phyloP scores from a whole-genome alignment of 208 protist genomes.

The Crithidia thermophila region DNA sequence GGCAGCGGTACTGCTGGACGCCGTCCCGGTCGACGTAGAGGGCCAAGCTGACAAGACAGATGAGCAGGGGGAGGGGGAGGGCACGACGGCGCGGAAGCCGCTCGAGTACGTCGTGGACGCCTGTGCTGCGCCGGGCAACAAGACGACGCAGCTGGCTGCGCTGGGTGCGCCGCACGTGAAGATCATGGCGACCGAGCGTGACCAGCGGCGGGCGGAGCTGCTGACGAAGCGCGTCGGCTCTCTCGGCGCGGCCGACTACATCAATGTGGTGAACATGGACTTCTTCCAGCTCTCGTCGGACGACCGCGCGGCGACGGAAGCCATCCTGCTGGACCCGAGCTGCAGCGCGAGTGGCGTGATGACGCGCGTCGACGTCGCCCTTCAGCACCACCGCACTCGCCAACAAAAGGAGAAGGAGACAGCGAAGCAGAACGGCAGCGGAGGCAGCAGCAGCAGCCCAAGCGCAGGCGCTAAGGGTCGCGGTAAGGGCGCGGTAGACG shows the following conservation, averaged over 20 bases:
- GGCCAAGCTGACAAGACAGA: too few relatives aligned
- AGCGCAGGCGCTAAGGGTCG: background rate
- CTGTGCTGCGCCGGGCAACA: slow-evolving; percentile 93
- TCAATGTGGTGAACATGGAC: slow-evolving; percentile 87
- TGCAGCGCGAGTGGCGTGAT: slow-evolving; percentile 92
- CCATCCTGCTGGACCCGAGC: slow-evolving; percentile 92
- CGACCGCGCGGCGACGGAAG: slow-evolving; percentile 75
- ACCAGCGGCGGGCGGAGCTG: slow-evolving; percentile 70
- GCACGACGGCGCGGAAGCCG: slow-evolving; percentile 26
- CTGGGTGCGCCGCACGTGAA: slow-evolving; percentile 63
- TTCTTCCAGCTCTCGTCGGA: slow-evolving; percentile 84
- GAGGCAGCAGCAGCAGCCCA: background rate
- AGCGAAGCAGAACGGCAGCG: background rate
- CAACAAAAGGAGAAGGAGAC: slow-evolving; percentile 21
- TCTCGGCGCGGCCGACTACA: slow-evolving; percentile 67
- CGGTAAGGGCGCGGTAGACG: background rate
- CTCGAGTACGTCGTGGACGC: slow-evolving; percentile 91
- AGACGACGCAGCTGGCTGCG: slow-evolving; percentile 89
- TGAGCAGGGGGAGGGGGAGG: background rate
- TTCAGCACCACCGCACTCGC: slow-evolving; percentile 43
- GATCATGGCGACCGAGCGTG: slow-evolving; percentile 89
- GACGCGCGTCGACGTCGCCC: slow-evolving; percentile 81
- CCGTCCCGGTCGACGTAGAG: slow-evolving; percentile 40
- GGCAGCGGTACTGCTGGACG: slow-evolving; percentile 82
- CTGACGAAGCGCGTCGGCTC: slow-evolving; percentile 67